phyloP scores from a whole-genome alignment of 2,329 filamentous ascomycete genomes.

The Lecanicillium sp. region DNA sequence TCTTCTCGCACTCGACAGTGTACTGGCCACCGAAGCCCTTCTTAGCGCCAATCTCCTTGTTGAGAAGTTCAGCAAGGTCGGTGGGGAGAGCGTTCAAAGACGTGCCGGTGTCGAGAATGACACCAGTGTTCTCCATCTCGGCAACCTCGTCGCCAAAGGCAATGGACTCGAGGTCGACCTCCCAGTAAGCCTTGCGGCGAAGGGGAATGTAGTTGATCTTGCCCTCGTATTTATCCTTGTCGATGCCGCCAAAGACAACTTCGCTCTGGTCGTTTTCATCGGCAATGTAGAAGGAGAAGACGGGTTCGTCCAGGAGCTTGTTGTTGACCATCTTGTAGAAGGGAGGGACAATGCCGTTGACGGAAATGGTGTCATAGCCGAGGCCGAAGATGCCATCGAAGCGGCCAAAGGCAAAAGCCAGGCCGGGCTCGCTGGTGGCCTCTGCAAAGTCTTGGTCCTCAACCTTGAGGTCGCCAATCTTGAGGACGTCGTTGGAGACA shows the following conservation, averaged over 20 bases:
- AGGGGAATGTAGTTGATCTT: constrained; percentile 90
- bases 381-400: constrained; percentile 97
- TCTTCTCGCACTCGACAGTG: constrained; percentile 80
- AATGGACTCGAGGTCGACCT: constrained; percentile 92
- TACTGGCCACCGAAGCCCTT: constrained; percentile 98
- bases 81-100: constrained; percentile 92
- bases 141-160: constrained; percentile 78
- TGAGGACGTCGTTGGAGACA: constrained; percentile 78
- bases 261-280: constrained; percentile 68
- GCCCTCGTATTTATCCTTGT: constrained; percentile 72
- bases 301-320: constrained; percentile 78
- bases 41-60: constrained; percentile 96
- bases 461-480: constrained; percentile 82
- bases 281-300: constrained; percentile 95
- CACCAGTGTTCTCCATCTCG: constrained; percentile 88
- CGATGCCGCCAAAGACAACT: constrained; percentile 81
- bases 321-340: constrained; percentile 96
- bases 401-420: constrained; percentile 94
- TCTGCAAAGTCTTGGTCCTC: constrained; percentile 93
- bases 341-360: constrained; percentile 87
- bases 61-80: constrained; percentile 88
- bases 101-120: constrained; percentile 96
- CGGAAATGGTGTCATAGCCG: constrained; percentile 92
- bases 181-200: constrained; percentile 99
- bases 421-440: constrained; percentile 87